phyloP scores from a whole-genome alignment of 768 basidiomycete genomes.

The Mycena sanguinolenta region DNA sequence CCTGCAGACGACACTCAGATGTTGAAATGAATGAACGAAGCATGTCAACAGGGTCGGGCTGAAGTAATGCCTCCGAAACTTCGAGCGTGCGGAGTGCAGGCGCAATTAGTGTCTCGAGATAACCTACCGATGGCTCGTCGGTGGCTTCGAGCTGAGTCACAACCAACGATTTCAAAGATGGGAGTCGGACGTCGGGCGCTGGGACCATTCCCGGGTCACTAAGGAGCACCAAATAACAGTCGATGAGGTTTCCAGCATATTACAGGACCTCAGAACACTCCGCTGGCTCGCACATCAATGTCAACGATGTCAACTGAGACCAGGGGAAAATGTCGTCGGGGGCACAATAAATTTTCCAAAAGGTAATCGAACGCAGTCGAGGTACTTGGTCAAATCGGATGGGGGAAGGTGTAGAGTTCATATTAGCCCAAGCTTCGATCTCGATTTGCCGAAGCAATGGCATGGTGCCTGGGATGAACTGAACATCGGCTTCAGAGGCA shows the following conservation, averaged over 20 bases:
- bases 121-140: not conserved
- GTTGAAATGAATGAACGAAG: not conserved
- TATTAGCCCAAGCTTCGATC: not conserved
- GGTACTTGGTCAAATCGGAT: not conserved
- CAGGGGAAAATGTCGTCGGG: not conserved
- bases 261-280: not conserved
- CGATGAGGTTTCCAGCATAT: not conserved
- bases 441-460: conserved; percentile 5
- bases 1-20: conserved; percentile 4
- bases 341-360: not conserved
- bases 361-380: not conserved
- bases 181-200: not conserved
- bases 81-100: conserved; percentile 8
- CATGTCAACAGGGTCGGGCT: not conserved
- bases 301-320: conserved; percentile 22
- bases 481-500: not conserved
- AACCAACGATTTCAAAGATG: conserved; percentile 1
- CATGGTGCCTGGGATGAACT: not conserved
- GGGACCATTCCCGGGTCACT: too few relatives aligned
- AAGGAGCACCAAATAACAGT: not conserved
- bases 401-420: too few relatives aligned
- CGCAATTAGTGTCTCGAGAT: not conserved
- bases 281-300: not conserved
- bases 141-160: not conserved
- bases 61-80: not conserved